Conservation (phyloP, 192 early-diverging fungal species). For the Helicostylum pulchrum region DNA sequence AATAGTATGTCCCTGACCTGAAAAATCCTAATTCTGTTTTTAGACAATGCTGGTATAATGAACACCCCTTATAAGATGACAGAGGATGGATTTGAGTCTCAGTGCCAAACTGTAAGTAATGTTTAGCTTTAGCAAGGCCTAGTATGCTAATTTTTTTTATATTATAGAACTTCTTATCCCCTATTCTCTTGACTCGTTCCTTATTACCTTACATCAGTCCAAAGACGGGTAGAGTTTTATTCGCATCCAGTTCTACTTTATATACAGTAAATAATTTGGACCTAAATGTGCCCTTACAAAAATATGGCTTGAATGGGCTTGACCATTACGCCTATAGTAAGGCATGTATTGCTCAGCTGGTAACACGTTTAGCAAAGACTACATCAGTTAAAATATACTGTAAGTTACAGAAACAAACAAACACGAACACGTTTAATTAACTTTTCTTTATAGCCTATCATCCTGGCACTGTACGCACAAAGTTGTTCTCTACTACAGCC, state of each 20-base stretch:
- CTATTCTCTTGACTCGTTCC: background rate
- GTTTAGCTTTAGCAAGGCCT: background rate
- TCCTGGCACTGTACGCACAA: slow-evolving; percentile 16
- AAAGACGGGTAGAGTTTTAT: background rate
- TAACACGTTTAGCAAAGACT: background rate
- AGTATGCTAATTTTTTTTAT: background rate
- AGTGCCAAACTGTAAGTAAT: slow-evolving; percentile 18
- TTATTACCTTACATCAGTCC: slow-evolving; percentile 3
- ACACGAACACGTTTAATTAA: background rate
- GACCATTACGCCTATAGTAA: slow-evolving; percentile 16
- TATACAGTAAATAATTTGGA: slow-evolving; percentile 8
- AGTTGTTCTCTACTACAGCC: slow-evolving; percentile 6
- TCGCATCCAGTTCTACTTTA: slow-evolving; percentile 19
- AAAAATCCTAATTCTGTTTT: background rate
- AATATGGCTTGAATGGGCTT: slow-evolving; percentile 10
- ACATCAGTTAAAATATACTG: slow-evolving; percentile 1
- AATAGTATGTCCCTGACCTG: background rate
- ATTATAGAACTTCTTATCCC: slow-evolving; percentile 16
- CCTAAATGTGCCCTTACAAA: background rate
- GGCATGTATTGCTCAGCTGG: slow-evolving; percentile 3
- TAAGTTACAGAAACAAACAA: background rate
- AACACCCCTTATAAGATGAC: slow-evolving; percentile 9
- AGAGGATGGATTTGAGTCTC: slow-evolving; percentile 9
- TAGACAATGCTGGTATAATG: slow-evolving; percentile 25
- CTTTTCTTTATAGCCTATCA: slow-evolving; percentile 10